Evolutionary conservation across 2,329 filamentous ascomycete genomes (phyloP).

Genomic region (Seiridium cupressi): DNA sequence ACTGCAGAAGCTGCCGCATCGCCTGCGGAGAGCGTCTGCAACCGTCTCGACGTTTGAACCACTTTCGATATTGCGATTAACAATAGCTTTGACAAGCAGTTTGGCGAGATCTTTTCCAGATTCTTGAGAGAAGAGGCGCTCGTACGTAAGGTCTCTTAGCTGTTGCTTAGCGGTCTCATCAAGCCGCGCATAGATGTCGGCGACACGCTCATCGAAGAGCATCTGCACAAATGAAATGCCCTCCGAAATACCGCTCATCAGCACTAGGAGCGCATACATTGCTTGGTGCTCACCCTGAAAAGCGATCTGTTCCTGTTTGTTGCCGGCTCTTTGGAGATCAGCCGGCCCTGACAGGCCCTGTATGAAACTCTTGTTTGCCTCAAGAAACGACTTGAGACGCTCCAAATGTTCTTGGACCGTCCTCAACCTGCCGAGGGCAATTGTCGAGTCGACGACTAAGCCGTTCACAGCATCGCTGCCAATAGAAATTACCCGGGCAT

Average conservation of each 20-base stretch:
- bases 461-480: slow-evolving; percentile 53
- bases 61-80: slow-evolving; percentile 95
- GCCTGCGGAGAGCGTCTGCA: slow-evolving; percentile 85
- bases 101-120: slow-evolving; percentile 88
- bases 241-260: slow-evolving; percentile 90
- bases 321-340: slow-evolving; percentile 73
- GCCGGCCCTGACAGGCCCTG: slow-evolving; percentile 91
- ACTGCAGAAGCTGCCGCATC: slow-evolving; percentile 96
- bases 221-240: slow-evolving; percentile 95
- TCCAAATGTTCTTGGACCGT: slow-evolving; percentile 79
- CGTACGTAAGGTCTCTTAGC: slow-evolving; percentile 78
- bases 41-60: slow-evolving; percentile 97
- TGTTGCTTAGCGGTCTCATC: slow-evolving; percentile 67
- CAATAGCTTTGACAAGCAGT: slow-evolving; percentile 93
- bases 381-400: slow-evolving; percentile 76
- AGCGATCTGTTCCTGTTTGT: slow-evolving; percentile 86
- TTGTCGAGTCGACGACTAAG: slow-evolving; percentile 63
- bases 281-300: slow-evolving; percentile 93
- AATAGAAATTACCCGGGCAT: slow-evolving; percentile 66
- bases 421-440: slow-evolving; percentile 67
- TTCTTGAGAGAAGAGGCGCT: slow-evolving; percentile 77
- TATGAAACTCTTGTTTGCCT: slow-evolving; percentile 85
- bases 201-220: slow-evolving; percentile 88
- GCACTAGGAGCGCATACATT: slow-evolving; percentile 77
- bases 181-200: slow-evolving; percentile 80